Evolutionary conservation across 768 basidiomycete species (phyloP).

Genomic region (Thelephora ganbajun): DNA sequence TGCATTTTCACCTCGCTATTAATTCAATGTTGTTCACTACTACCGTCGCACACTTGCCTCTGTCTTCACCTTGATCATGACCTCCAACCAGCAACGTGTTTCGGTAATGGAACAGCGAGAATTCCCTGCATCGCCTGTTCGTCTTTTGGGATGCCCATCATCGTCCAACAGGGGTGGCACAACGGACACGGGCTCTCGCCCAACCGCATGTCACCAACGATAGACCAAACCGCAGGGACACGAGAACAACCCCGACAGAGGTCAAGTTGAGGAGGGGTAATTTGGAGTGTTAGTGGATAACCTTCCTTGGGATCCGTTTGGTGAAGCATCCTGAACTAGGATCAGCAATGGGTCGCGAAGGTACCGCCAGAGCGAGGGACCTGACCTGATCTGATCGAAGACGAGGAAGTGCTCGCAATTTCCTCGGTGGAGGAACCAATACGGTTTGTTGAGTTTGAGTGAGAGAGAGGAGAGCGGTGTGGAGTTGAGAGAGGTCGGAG

Average conservation of each 20-base stretch:
- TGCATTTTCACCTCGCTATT: no score
- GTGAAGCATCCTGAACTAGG: constrained; percentile 36
- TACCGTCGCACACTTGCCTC: no score
- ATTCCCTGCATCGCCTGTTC: constrained; percentile 25
- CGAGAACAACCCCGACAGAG: constrained; percentile 57
- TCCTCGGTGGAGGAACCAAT: constrained; percentile 71
- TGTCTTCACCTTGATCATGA: neutral
- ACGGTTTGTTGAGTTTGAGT: constrained; percentile 59
- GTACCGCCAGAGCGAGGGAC: neutral
- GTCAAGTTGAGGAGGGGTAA: constrained; percentile 46
- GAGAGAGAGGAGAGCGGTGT: constrained; percentile 38
- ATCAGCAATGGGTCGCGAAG: neutral
- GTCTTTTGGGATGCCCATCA: constrained; percentile 39
- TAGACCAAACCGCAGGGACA: constrained; percentile 53
- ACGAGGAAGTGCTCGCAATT: constrained; percentile 74
- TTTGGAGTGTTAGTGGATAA: constrained; percentile 57
- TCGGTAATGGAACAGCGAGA: constrained; percentile 38
- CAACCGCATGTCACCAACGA: constrained; percentile 59
- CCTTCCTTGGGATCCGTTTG: constrained; percentile 39
- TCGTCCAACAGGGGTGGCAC: constrained; percentile 62
- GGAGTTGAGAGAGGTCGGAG: constrained; percentile 31
- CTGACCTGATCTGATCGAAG: constrained; percentile 59
- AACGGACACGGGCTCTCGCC: constrained; percentile 69
- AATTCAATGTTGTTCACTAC: no score
- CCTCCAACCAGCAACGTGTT: constrained; percentile 25